Evolutionary conservation across 441 rosid genomes (phyloP), one percentile per base, ranked within the genome.

Genomic region (Iberis amara): DNA sequence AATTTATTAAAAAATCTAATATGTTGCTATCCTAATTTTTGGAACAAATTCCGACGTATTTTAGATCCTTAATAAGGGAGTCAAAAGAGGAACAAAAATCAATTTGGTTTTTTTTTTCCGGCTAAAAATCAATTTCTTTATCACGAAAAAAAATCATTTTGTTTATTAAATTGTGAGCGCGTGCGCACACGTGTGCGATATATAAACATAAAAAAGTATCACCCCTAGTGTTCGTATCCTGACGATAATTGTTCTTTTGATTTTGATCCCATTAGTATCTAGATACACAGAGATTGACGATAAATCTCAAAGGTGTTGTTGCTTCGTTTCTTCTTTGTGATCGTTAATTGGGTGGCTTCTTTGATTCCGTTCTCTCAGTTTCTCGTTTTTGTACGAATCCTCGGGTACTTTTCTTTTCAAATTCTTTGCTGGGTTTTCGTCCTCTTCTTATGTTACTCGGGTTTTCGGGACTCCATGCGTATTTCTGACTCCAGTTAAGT

Each of bases 231-330:
- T 40, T 47, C 24, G 32, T 18, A 18, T 18, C 21, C 21, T 18
- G 21, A 18, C 21, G 21, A 3, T 18, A 18, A 1, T 18, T 28
- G 26, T 27, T 11, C 12, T 15, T 41, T 37, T 46, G 28, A 28
- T 53, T 46, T 24, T 24, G 28, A 15, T 54, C 2, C 21, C 50
- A 4, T 39, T 13, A 11, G 59, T 45, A 40, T 39, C 39, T 13
- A 12, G 11, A 30, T 11, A 8, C 6, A 18, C 9, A n/a, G 10
- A 4, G 38, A 47, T 18, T 18, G 32, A 31, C 11, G 14, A 62
- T 33, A 32, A 11, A 39, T 35, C 51, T 30, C 46, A 2, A 52
- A 38, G 50, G 52, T 52, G 14, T 37, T 52, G 14, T 37, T 38
- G 3, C 31, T 7, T 50, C 26, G 21, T 3, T 28, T 13, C 21